Evolutionary conservation across 2,329 filamentous ascomycete genomes (phyloP), one percentile per base, ranked within the genome.

Genomic region (Didymella keratinophila): DNA sequence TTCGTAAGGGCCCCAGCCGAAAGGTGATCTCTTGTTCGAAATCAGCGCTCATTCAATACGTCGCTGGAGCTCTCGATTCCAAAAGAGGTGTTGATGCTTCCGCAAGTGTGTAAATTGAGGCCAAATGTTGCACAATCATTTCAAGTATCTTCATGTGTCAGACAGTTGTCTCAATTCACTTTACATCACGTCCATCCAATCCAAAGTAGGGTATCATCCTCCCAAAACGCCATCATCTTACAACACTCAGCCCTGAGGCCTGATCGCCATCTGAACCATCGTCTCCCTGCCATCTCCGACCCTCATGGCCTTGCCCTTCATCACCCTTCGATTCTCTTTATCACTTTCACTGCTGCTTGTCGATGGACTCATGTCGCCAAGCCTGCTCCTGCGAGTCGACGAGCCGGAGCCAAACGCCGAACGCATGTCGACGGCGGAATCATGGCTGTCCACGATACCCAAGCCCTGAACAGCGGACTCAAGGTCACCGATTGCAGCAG

Each of bases 381-480:
- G 56, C 41, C 34, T 45, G 37, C 45, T 55, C 12, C 46, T 41
- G 16, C 42, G 39, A 3, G 44, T 36, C 9, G 51, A 51, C 10
- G 51, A 36, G 5, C 50, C 34, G 1, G 56, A 59, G 16, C 49
- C 39, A 27, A 64, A 52, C 6, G 56, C 43, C 14, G 55, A 63
- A 2, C 60, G 52, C 58, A 71, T 66, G 41, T 70, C 64, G 21
- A 70, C 61, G 11, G 67, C 67, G 3, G 67, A 67, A 27, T 75
- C 73, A 11, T 58, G 56, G 20, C 45, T 50, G 36, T 69, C 67
- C 1, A 70, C 63, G 18, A 75, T 74, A 6, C 72, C 72, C 3
- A 76, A 53, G 1, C 72, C 70, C 34, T 70, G 71, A 0, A 75
- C 69, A 8, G 63, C 62, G 3, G 65, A 51, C n/a, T 70, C 70